phyloP scores from a whole-genome alignment of 805 yeast species.

The Isabelozyma gotoi region DNA sequence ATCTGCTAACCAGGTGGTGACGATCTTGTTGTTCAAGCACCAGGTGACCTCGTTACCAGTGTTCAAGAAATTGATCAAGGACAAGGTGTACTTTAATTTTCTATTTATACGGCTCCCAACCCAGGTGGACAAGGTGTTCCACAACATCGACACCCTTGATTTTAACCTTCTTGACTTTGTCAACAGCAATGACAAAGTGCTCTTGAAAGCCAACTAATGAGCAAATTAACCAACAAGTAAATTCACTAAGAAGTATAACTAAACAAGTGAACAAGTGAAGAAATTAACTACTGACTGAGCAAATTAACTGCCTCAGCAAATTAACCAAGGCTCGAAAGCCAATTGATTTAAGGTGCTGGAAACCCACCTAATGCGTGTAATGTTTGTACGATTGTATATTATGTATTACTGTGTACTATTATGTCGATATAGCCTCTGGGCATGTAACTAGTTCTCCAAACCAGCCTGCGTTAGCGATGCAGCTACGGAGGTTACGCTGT shows the following conservation, averaged over 20 bases:
- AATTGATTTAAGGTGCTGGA: too few species aligned
- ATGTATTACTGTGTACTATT: not conserved
- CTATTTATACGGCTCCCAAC: slow-evolving; percentile 25
- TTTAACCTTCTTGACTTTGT: slow-evolving; percentile 18
- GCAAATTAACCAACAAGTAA: slow-evolving; percentile 13
- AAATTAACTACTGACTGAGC: too few species aligned
- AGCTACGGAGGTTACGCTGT: too few species aligned
- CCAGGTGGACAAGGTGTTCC: slow-evolving; percentile 14
- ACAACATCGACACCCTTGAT: slow-evolving; percentile 25
- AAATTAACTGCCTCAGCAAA: too few species aligned
- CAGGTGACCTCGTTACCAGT: slow-evolving; percentile 18
- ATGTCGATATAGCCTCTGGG: too few species aligned
- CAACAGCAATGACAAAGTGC: slow-evolving; percentile 18
- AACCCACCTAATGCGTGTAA: too few species aligned
- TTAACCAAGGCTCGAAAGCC: too few species aligned
- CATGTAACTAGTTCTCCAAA: too few species aligned
- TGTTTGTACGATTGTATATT: not conserved
- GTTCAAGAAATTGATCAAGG: slow-evolving; percentile 25
- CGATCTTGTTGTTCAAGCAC: slow-evolving; percentile 22
- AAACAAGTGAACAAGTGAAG: too few species aligned
- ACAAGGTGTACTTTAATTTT: slow-evolving; percentile 23
- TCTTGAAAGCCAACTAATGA: slow-evolving; percentile 17
- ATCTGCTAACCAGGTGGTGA: slow-evolving; percentile 23
- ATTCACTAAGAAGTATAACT: too few species aligned
- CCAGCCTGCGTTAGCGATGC: too few species aligned